Evolutionary conservation across 2,329 filamentous ascomycete genomes (phyloP), one percentile per base, ranked within the genome.

Genomic region (Nothophoma quercina): DNA sequence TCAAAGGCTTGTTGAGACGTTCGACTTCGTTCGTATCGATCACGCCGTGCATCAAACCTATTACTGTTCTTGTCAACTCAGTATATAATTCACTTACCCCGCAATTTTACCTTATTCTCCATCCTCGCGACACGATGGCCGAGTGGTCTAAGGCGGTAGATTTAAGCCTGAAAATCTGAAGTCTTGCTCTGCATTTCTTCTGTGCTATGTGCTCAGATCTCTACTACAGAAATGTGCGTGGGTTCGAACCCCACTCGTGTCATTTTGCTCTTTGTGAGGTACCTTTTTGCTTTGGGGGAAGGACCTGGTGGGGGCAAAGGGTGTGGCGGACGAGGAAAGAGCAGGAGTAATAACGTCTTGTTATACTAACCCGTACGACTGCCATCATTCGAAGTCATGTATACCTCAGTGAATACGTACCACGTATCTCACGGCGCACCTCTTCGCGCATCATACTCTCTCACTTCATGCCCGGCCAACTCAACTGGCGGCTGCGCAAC

Each of bases 61-160:
- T n/a, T n/a, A n/a, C n/a, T n/a, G n/a, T n/a, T n/a, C n/a, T n/a
- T n/a, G n/a, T n/a, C n/a, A n/a, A 39, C 3, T 1, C 1, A n/a
- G 5, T 3, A 13, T 28, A 47, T 53, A 28, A 2, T 2, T 3
- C 2, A 0, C 7, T n/a, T 40, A 39, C 16, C 32, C 22, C 32
- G 10, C 51, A 23, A 25, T 30, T 9, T 4, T 15, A 8, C 1
- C 16, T 41, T 44, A 46, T 46, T 7, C 10, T 21, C 16, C 28
- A 18, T n/a, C 28, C 7, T 34, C 7, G 7, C 29, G 63, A 64
- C 63, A 66, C 60, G 63, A 66, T 67, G 64, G 64, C 64, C 64
- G 64, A 67, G 62, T 65, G 63, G 63, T 67, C 64, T 68, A 68
- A 66, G 65, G 65, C 64, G 67, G 65, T 69, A 69, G 65, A 66